phyloP scores from a whole-genome alignment of 192 early-diverging fungal genomes.

The Coemansia sp. region DNA sequence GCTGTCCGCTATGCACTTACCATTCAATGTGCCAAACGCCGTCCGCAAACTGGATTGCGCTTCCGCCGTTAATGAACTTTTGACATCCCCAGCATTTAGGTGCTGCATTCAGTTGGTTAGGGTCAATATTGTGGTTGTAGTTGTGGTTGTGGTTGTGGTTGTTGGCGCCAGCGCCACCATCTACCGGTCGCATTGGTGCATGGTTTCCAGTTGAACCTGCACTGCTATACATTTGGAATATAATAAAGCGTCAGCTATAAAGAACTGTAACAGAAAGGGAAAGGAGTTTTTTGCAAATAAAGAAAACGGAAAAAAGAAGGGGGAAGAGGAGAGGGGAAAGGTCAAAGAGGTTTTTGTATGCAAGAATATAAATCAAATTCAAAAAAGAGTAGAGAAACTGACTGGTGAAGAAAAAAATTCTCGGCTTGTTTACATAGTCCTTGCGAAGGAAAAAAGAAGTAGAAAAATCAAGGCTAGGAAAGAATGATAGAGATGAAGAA shows the following conservation, averaged over 20 bases:
- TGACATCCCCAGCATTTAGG: slow-evolving; percentile 70
- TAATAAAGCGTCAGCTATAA: background rate
- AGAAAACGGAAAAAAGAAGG: background rate
- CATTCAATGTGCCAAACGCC: slow-evolving; percentile 80
- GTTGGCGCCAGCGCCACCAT: slow-evolving; percentile 17
- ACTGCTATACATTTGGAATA: slow-evolving; percentile 3
- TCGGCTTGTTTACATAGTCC: too few species aligned
- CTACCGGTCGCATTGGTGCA: background rate
- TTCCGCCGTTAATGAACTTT: slow-evolving; percentile 69
- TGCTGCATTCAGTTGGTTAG: slow-evolving; percentile 26
- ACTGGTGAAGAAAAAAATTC: too few species aligned
- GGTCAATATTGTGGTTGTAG: too few species aligned
- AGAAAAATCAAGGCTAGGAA: background rate
- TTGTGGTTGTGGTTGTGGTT: too few species aligned
- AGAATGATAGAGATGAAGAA: background rate
- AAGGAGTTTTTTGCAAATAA: background rate
- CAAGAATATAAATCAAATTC: too few species aligned
- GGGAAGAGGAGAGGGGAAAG: background rate
- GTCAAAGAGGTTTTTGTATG: background rate
- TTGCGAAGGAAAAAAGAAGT: background rate
- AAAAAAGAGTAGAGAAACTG: too few species aligned
- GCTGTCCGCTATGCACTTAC: too few species aligned
- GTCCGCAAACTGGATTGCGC: slow-evolving; percentile 78
- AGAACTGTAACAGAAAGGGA: too few species aligned
- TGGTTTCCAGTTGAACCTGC: background rate